Percentiles rank a stretch among this genome's conserved stretches.
Evolutionary conservation across 2,329 filamentous ascomycete genomes (phyloP).

Genomic region (Aspergillus fructus): DNA sequence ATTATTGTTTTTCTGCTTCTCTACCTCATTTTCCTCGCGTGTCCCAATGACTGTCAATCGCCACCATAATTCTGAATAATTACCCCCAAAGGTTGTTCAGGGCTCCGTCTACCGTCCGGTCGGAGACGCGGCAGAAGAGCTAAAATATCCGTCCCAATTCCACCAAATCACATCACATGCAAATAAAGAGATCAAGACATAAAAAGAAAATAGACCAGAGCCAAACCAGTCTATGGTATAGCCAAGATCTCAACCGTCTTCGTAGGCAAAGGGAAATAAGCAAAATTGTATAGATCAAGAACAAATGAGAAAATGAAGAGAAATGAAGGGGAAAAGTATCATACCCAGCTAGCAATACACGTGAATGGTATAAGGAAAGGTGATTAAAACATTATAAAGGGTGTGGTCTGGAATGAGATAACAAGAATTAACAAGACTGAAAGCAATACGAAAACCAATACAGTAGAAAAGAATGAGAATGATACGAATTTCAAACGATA

Average conservation of each 20-base stretch:
- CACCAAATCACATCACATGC: slow-evolving; percentile 28
- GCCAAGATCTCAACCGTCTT: slow-evolving; percentile 20
- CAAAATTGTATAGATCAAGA: slow-evolving; percentile 21
- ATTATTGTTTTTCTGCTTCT: slow-evolving; percentile 15
- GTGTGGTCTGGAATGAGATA: slow-evolving; percentile 27
- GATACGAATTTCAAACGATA: slow-evolving; percentile 14
- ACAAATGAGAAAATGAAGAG: slow-evolving; percentile 19
- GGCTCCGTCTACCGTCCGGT: slow-evolving; percentile 12
- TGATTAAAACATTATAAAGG: slow-evolving; percentile 29
- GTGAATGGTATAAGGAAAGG: slow-evolving; percentile 30
- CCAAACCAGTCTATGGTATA: slow-evolving; percentile 26
- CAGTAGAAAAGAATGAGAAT: slow-evolving; percentile 26
- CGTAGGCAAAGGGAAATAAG: slow-evolving; percentile 22
- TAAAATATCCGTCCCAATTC: slow-evolving; percentile 21
- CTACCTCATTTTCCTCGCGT: slow-evolving; percentile 10
- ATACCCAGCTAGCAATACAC: slow-evolving; percentile 44
- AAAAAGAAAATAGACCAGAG: slow-evolving; percentile 21
- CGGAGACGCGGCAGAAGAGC: slow-evolving; percentile 16
- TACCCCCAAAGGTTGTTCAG: slow-evolving; percentile 15
- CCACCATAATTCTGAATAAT: slow-evolving; percentile 15
- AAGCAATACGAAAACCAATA: slow-evolving; percentile 21
- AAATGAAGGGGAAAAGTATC: slow-evolving; percentile 27
- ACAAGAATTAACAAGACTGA: slow-evolving; percentile 23
- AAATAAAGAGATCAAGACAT: slow-evolving; percentile 22
- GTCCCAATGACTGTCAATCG: slow-evolving; percentile 10